These are phyloP conservation scores for Rhynchospora pubera DNA, from an alignment of 176 grass and related monocot species.

Conservation along the genomic window DNA sequence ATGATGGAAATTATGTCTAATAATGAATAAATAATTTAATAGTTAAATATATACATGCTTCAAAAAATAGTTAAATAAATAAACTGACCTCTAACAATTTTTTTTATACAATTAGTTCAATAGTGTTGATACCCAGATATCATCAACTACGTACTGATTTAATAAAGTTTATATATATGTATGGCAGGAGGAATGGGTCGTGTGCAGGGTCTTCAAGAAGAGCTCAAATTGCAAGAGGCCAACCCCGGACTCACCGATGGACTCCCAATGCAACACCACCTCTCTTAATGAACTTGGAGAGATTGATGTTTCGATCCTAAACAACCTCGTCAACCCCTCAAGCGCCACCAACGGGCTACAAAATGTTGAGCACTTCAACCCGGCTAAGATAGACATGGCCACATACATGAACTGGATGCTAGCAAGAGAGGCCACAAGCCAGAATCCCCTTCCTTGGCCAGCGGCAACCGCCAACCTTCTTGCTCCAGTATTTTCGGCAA, in stretches of 20 bases:
- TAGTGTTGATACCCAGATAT: background rate
- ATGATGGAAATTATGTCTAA: background rate
- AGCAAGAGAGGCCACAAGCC: slow-evolving; percentile 34
- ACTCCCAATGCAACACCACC: slow-evolving; percentile 42
- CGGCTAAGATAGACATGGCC: slow-evolving; percentile 42
- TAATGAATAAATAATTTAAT: no score
- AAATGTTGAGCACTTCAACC: slow-evolving; percentile 12
- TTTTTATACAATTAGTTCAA: background rate
- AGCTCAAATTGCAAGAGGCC: slow-evolving; percentile 39
- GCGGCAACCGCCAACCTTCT: slow-evolving; percentile 18
- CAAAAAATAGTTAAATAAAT: background rate
- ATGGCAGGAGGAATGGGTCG: slow-evolving; percentile 69
- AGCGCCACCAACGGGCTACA: slow-evolving; percentile 9
- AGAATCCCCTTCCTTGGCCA: slow-evolving; percentile 37
- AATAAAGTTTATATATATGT: background rate
- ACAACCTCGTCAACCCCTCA: slow-evolving; percentile 27
- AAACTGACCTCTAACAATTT: background rate
- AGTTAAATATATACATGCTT: background rate
- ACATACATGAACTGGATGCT: slow-evolving; percentile 72
- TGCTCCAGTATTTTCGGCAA: slow-evolving; percentile 34
- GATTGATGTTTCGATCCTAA: slow-evolving; percentile 54
- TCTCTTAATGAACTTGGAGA: slow-evolving; percentile 60
- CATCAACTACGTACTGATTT: background rate
- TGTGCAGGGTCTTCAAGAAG: slow-evolving; percentile 83
- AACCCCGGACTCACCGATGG: slow-evolving; percentile 24